Percentiles rank a stretch among this genome's conserved stretches.
These are phyloP conservation scores for Aureobasidium zeae DNA, from an alignment of 2,329 filamentous ascomycete species.

Conservation along the genomic window DNA sequence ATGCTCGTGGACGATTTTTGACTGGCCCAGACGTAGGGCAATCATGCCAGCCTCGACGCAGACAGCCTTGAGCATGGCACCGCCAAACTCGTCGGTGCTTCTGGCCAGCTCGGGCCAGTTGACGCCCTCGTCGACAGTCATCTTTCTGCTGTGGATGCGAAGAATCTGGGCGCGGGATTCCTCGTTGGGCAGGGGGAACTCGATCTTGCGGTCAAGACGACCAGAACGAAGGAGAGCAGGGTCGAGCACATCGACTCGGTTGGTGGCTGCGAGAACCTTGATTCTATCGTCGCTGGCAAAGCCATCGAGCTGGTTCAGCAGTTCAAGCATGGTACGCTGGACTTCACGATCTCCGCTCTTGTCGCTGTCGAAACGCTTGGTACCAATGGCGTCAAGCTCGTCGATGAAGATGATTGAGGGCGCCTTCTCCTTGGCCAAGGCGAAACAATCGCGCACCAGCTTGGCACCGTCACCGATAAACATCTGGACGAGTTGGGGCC, in stretches of 20 bases:
- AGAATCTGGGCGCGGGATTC: constrained; percentile 95
- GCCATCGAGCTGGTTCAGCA: constrained; percentile 95
- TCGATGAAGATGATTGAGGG: constrained; percentile 99
- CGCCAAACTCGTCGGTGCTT: constrained; percentile 96
- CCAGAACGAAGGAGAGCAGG: constrained; percentile 85
- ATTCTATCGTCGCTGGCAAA: constrained; percentile 95
- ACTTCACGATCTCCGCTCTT: constrained; percentile 97
- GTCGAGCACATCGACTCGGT: constrained; percentile 88
- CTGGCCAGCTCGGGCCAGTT: constrained; percentile 95
- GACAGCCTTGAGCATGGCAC: constrained; percentile 94
- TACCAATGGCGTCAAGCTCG: constrained; percentile 95
- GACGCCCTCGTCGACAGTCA: constrained; percentile 85
- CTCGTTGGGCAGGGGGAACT: constrained; percentile 96
- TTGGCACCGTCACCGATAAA: constrained; percentile 99
- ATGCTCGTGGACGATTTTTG: constrained; percentile 95
- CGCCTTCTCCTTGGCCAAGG: constrained; percentile 95
- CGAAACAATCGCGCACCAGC: constrained; percentile 93
- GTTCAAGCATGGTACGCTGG: constrained; percentile 95
- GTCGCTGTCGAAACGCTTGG: constrained; percentile 96
- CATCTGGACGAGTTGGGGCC: constrained; percentile 97
- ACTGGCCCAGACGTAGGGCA: constrained; percentile 84
- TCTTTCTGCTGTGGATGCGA: constrained; percentile 95
- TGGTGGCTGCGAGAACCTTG: constrained; percentile 91
- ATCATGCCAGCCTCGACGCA: constrained; percentile 99
- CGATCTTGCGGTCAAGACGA: constrained; percentile 91